Base-by-base conservation (phyloP, 75 land plant genomes). In the Ceratopteris richardii region DNA sequence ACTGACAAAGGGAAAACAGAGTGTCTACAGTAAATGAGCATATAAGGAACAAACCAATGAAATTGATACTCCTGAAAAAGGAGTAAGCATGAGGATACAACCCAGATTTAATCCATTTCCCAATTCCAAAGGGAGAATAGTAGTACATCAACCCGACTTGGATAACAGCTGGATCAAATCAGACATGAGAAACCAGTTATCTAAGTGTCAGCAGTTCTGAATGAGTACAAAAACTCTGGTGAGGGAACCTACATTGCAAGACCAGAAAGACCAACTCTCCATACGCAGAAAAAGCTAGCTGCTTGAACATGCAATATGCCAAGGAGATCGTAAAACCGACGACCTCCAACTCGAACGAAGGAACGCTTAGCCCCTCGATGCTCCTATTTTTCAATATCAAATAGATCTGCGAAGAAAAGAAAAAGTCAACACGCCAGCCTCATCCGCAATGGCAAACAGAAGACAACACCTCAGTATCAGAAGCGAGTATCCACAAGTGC, bases 181-280 rank as follows among this genome's bases (percentile, higher is more conserved):
- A 42, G 30, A 16, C 23, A 54, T 4, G 31, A 4, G 56, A 20
- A 54, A 24, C 18, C 17, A 28, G 7, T 4, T 5, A 19, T 54
- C 17, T 14, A 54, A 30, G 56, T 16, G 4, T 54, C 23, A 10
- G 24, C 56, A 16, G 17, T 19, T 19, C 6, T 11, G 1, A 54
- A 19, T 54, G 9, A 54, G 9, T 2, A 14, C 1, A 54, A 27
- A 23, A 10, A 16, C 18, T 2, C 18, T 17, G 4, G n/a, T 29
- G 1, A 24, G 9, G 18, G 11, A 7, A 29, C 26, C 10, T 64
- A 64, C 66, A 41, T 44, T 72, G 75, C 14, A 66, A 26, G 11
- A 72, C 48, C 12, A 72, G 62, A 53, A 72, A 72, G 23, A 72
- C 69, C 7, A 72, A 36, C 31, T 72, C 75, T 27, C 75, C 75